Evolutionary conservation across 2,329 filamentous ascomycete genomes (phyloP).

Genomic region (Teratosphaeria epicoccoides): DNA sequence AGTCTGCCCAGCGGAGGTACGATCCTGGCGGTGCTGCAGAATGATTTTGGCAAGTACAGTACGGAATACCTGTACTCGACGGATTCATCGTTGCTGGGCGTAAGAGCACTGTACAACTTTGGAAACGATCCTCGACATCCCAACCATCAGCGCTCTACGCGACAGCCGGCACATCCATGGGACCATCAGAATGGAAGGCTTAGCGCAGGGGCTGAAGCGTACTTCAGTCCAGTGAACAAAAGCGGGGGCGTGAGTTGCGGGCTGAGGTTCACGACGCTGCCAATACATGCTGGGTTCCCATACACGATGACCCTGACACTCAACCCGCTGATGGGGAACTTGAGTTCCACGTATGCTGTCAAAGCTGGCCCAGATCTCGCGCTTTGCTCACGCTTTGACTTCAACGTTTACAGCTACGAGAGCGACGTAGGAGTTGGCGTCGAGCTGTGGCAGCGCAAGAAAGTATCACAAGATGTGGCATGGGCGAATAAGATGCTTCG

Average conservation of each 20-base stretch:
- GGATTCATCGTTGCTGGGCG: conserved; percentile 77
- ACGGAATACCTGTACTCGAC: conserved; percentile 86
- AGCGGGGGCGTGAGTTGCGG: conserved; percentile 85
- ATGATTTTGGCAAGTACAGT: conserved; percentile 77
- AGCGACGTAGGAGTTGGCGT: conserved; percentile 84
- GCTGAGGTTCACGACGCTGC: conserved; percentile 78
- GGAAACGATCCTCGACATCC: conserved; percentile 53
- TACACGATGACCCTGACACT: conserved; percentile 87
- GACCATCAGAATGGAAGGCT: conserved; percentile 69
- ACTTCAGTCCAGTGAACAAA: conserved; percentile 92
- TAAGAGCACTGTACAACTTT: conserved; percentile 90
- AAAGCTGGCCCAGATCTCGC: conserved; percentile 73
- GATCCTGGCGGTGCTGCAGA: conserved; percentile 61
- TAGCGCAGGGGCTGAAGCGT: conserved; percentile 83
- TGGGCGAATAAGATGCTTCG: conserved; percentile 35
- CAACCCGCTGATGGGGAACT: conserved; percentile 87
- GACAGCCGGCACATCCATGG: conserved; percentile 22
- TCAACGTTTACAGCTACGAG: conserved; percentile 98
- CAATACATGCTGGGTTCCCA: conserved; percentile 70
- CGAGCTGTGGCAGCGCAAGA: conserved; percentile 64
- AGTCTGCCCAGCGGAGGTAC: conserved; percentile 65
- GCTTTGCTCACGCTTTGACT: conserved; percentile 83
- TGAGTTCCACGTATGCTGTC: conserved; percentile 85
- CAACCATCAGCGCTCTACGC: conserved; percentile 10
- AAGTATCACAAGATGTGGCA: conserved; percentile 29